A percentile compares a stretch with the other conserved stretches of the same genome.
Conservation (phyloP, 306 rosid species). For the Cajanus cajan region DNA sequence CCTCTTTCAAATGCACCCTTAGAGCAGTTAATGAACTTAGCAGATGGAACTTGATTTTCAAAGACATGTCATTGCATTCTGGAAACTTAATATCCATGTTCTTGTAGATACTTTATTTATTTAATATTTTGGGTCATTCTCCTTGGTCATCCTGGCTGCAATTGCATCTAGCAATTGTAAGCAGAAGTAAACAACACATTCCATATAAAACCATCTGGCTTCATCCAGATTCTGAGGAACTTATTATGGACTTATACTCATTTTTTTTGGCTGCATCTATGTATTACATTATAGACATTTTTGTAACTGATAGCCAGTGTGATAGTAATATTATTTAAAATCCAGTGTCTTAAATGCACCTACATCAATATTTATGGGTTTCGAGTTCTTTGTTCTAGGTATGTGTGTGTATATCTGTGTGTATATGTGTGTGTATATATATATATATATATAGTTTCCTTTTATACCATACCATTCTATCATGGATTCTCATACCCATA, state of each 20-base stretch:
- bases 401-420: too few relatives aligned
- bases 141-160: neutral
- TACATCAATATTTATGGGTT: neutral
- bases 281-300: neutral
- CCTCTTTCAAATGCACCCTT: neutral
- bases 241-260: neutral
- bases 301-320: neutral
- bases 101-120: neutral
- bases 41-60: neutral
- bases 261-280: neutral
- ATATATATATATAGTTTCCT: neutral
- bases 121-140: neutral
- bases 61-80: neutral
- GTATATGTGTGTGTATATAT: too few relatives aligned
- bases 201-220: neutral
- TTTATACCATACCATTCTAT: neutral
- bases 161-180: neutral
- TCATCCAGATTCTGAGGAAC: neutral
- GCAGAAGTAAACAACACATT: neutral
- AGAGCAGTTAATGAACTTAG: neutral
- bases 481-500: constrained; percentile 53
- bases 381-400: neutral
- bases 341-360: neutral
- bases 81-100: neutral
- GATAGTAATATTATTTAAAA: neutral